Conservation (phyloP, 1,284 basidiomycete genomes). For the Sporisorium iseilematis-ciliati region DNA sequence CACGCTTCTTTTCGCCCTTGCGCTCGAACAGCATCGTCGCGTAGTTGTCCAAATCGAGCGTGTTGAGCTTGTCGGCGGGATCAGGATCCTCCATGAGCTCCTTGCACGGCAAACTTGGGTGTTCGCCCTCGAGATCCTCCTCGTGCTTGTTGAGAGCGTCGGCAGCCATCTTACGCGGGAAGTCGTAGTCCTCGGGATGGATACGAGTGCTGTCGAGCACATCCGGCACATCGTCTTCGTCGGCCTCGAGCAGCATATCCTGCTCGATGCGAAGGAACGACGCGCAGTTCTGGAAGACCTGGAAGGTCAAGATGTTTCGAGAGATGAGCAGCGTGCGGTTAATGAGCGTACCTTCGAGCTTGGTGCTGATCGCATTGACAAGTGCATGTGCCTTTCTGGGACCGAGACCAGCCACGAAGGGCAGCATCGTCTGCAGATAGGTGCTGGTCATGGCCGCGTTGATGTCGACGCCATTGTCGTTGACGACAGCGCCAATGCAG, state of each 20-base stretch:
- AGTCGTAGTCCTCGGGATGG: slow-evolving; percentile 97
- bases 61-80: slow-evolving; percentile 84
- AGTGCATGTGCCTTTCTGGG: slow-evolving; percentile 92
- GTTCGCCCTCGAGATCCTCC: slow-evolving; percentile 67
- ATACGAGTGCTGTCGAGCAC: slow-evolving; percentile 95
- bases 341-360: slow-evolving; percentile 63
- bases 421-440: slow-evolving; percentile 88
- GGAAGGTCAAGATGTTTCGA: slow-evolving; percentile 55
- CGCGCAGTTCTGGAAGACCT: slow-evolving; percentile 73
- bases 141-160: slow-evolving; percentile 86
- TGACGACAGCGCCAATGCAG: slow-evolving; percentile 87
- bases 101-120: slow-evolving; percentile 60
- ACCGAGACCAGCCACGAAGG: slow-evolving; percentile 92
- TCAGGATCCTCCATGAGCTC: slow-evolving; percentile 87
- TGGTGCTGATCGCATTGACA: slow-evolving; percentile 72
- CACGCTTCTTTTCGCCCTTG: slow-evolving; percentile 73
- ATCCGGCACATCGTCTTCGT: slow-evolving; percentile 81
- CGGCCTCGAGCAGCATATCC: slow-evolving; percentile 71
- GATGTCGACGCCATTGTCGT: slow-evolving; percentile 93
- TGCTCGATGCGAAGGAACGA: slow-evolving; percentile 80
- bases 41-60: slow-evolving; percentile 96
- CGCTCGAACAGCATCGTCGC: slow-evolving; percentile 80
- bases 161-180: slow-evolving; percentile 98
- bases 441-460: slow-evolving; percentile 88
- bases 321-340: slow-evolving; percentile 62